Conservation (phyloP, 139 green algal species). For the Micractinium conductrix region DNA sequence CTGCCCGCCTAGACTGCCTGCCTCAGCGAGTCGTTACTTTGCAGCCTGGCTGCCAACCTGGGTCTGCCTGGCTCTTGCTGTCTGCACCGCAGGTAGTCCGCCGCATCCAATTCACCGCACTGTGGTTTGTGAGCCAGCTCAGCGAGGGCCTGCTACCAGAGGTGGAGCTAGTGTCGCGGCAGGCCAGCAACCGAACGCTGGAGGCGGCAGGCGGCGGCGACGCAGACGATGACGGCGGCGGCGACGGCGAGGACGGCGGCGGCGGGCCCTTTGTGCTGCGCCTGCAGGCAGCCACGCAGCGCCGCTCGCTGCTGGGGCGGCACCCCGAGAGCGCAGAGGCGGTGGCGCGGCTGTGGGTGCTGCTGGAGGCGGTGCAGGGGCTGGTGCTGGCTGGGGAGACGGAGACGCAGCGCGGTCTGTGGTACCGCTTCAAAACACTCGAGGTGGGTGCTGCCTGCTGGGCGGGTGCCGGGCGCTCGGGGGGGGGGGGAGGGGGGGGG, state of each 20-base stretch:
- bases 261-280: background rate
- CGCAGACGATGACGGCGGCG: background rate
- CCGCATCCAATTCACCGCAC: constrained; percentile 22
- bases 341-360: constrained; percentile 56
- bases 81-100: constrained; percentile 25
- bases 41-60: too few relatives aligned
- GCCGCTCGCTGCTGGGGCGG: constrained; percentile 29
- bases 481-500: too few relatives aligned
- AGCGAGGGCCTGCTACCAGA: constrained; percentile 5
- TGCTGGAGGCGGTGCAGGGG: constrained; percentile 67
- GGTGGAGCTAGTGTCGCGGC: constrained; percentile 8
- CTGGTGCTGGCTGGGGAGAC: constrained; percentile 49
- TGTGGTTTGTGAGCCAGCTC: constrained; percentile 38
- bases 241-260: background rate
- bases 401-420: constrained; percentile 77
- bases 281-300: background rate
- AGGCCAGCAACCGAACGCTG: constrained; percentile 2
- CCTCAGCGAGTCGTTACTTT: too few relatives aligned
- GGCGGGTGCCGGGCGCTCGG: too few relatives aligned
- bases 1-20: too few relatives aligned
- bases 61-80: too few relatives aligned
- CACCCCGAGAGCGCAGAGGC: constrained; percentile 35
- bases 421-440: constrained; percentile 65
- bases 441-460: constrained; percentile 33
- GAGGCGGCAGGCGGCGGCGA: background rate